phyloP scores from a whole-genome alignment of 1,284 basidiomycete genomes.

The Malassezia vespertilionis region DNA sequence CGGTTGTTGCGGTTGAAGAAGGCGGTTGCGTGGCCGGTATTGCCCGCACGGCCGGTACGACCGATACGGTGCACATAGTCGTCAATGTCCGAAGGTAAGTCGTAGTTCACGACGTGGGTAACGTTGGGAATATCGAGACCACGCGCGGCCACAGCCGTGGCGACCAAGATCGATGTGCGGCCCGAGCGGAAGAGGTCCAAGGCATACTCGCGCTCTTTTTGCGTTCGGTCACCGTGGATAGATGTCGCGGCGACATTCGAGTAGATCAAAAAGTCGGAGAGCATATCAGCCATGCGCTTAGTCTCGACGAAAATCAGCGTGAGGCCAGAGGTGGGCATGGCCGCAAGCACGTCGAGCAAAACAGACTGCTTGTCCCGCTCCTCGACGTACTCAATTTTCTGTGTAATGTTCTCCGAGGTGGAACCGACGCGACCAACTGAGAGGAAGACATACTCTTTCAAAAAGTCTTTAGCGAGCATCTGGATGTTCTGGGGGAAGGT shows the following conservation, averaged over 20 bases:
- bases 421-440: slow-evolving; percentile 96
- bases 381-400: slow-evolving; percentile 95
- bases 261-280: slow-evolving; percentile 85
- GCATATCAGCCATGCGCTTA: slow-evolving; percentile 96
- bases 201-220: slow-evolving; percentile 92
- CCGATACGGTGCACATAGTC: slow-evolving; percentile 55
- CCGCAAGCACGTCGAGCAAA: slow-evolving; percentile 80
- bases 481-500: slow-evolving; percentile 99
- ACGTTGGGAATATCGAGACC: slow-evolving; percentile 99
- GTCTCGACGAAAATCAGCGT: slow-evolving; percentile 98
- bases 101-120: slow-evolving; percentile 96
- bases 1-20: slow-evolving; percentile 51
- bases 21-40: slow-evolving; percentile 75
- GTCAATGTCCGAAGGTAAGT: slow-evolving; percentile 95
- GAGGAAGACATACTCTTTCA: slow-evolving; percentile 77
- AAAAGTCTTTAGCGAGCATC: slow-evolving; percentile 84
- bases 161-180: slow-evolving; percentile 88
- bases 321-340: slow-evolving; percentile 63
- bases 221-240: slow-evolving; percentile 94
- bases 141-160: slow-evolving; percentile 95
- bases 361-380: slow-evolving; percentile 94
- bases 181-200: slow-evolving; percentile 90
- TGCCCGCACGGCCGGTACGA: slow-evolving; percentile 97
- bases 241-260: slow-evolving; percentile 78
- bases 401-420: slow-evolving; percentile 98